A percentile compares a stretch with the other conserved stretches of the same genome.
Conservation (phyloP, 768 basidiomycete species). For the Xerocomus spinulosus region DNA sequence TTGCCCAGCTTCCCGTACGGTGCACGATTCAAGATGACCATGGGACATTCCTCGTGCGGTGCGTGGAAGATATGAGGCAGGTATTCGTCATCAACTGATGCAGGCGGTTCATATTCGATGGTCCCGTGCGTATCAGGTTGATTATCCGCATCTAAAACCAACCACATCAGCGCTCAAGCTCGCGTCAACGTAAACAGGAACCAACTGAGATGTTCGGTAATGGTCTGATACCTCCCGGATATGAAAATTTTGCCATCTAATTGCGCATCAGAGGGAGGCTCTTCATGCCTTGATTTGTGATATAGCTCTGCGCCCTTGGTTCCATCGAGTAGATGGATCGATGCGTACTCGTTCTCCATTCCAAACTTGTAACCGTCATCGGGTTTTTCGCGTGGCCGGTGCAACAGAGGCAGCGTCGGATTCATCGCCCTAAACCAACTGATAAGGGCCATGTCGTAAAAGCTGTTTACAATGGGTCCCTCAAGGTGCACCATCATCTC, state of each 20-base stretch:
- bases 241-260: constrained; percentile 19
- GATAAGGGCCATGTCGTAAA: constrained; percentile 66
- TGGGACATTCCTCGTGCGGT: constrained; percentile 55
- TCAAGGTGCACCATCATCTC: constrained; percentile 70
- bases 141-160: constrained; percentile 30
- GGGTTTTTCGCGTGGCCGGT: constrained; percentile 28
- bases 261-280: constrained; percentile 5
- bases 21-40: constrained; percentile 60
- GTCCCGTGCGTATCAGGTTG: constrained; percentile 33
- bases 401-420: constrained; percentile 42
- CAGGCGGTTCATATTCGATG: constrained; percentile 22
- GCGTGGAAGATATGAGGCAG: constrained; percentile 57
- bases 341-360: constrained; percentile 31
- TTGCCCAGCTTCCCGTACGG: constrained; percentile 55
- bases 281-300: constrained; percentile 14
- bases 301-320: constrained; percentile 23
- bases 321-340: constrained; percentile 27
- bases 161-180: constrained; percentile 8
- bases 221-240: constrained; percentile 33
- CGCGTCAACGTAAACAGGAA: neutral
- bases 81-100: constrained; percentile 44
- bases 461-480: constrained; percentile 62
- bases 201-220: constrained; percentile 39
- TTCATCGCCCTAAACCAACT: constrained; percentile 50
- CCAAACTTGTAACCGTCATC: constrained; percentile 36